Conservation (phyloP, 495 filamentous ascomycete species). For the Echria macrotheca region DNA sequence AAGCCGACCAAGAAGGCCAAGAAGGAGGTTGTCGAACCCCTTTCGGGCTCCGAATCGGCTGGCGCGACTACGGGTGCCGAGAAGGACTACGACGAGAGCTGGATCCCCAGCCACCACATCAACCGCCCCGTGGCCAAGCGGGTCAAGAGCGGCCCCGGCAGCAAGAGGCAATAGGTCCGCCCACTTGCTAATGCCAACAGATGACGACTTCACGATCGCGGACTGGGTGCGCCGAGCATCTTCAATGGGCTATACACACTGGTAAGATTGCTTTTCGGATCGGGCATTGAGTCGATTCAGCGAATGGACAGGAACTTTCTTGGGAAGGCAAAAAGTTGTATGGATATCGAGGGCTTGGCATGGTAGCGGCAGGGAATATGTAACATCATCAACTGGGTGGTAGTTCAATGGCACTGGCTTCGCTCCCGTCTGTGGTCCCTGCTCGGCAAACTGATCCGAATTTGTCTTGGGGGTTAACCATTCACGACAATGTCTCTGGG, state of each 20-base stretch:
- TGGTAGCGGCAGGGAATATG: no score
- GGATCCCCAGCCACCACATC: constrained; percentile 90
- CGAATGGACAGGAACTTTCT: not conserved
- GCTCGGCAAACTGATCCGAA: no score
- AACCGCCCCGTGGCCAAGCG: constrained; percentile 77
- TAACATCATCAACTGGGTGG: no score
- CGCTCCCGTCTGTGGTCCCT: no score
- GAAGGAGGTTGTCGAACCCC: constrained; percentile 51
- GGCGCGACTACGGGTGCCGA: constrained; percentile 53
- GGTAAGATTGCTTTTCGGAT: constrained; percentile 11
- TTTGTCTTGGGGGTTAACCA: no score
- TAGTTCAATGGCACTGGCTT: no score
- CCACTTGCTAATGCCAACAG: no score
- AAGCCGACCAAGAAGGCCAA: constrained; percentile 53
- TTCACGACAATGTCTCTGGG: no score
- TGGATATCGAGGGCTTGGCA: no score
- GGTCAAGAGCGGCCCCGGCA: constrained; percentile 64
- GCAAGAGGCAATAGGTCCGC: constrained; percentile 43
- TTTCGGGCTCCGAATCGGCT: constrained; percentile 65
- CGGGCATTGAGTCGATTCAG: not conserved
- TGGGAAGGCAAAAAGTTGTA: no score
- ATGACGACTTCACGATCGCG: constrained; percentile 4
- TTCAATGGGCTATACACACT: not conserved
- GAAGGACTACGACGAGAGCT: constrained; percentile 87
- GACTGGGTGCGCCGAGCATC: not conserved